These are phyloP conservation scores for Omphalotus olearius DNA, from an alignment of 1,284 basidiomycete genomes.

Conservation along the genomic window DNA sequence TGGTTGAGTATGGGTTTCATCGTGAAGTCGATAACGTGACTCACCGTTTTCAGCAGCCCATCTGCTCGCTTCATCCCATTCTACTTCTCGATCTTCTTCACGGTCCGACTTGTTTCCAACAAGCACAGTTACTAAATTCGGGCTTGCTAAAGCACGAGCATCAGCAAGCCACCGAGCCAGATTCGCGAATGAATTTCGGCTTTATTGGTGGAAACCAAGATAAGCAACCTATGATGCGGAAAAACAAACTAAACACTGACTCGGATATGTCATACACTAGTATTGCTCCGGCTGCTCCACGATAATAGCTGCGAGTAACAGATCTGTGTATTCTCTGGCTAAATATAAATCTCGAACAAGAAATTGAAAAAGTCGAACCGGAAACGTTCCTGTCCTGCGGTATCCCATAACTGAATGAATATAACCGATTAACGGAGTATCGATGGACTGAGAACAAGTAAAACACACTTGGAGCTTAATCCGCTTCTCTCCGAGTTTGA, in stretches of 20 bases:
- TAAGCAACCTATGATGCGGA: constrained; percentile 16
- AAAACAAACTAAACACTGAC: constrained; percentile 39
- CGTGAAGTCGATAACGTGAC: constrained; percentile 16
- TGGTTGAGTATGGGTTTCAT: constrained; percentile 3
- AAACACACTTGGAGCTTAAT: constrained; percentile 86
- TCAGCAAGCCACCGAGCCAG: constrained; percentile 89
- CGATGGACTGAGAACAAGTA: constrained; percentile 15
- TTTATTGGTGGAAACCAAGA: constrained; percentile 25
- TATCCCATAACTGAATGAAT: constrained; percentile 81
- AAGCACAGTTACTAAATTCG: constrained; percentile 85
- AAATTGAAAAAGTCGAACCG: constrained; percentile 42
- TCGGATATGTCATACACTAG: constrained; percentile 96
- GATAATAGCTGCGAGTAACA: constrained; percentile 96
- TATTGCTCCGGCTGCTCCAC: constrained; percentile 91
- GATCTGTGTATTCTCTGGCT: constrained; percentile 46
- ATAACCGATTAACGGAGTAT: constrained; percentile 11
- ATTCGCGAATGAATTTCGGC: constrained; percentile 78
- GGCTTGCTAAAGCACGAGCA: constrained; percentile 83
- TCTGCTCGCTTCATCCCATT: constrained; percentile 88
- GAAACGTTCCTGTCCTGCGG: constrained; percentile 95
- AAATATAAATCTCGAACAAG: not conserved
- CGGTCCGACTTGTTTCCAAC: constrained; percentile 96
- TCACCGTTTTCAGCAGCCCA: constrained; percentile 94
- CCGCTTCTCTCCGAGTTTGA: constrained; percentile 87
- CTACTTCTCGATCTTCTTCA: constrained; percentile 93